Base-by-base conservation (phyloP, 164 flowering plant genomes). In the Berberis thunbergii region DNA sequence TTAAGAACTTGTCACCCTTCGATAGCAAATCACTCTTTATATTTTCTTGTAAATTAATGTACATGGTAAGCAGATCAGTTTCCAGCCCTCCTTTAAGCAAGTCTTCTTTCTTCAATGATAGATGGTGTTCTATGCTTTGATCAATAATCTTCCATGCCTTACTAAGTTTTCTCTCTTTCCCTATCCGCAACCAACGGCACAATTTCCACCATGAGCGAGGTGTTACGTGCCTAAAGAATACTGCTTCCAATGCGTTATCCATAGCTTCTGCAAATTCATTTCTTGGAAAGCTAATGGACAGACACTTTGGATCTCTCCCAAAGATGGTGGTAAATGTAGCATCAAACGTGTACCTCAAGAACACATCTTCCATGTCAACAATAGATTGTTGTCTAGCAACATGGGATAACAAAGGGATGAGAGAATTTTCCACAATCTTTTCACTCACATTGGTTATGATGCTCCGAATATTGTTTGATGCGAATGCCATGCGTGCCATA, bases 1-100 rank as follows among this genome's bases (percentile, higher is more conserved):
- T 69, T 4, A 77, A 12, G 45, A 75, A 79, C 53, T 64, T 70
- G 45, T 65, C 65, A 7, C 26, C 26, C 26, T 40, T 39, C 43
- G 58, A 38, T 40, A 52, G 38, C 12, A 50, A 7, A 50, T 66
- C 41, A 54, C n/a, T 41, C 7, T 41, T 42, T 44, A 12, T 55
- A 9, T 39, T 57, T 38, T 52, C 41, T 54, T 53, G 57, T 53
- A 59, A 45, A 60, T 41, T 43, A 52, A 60, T 60, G 43, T 52
- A 67, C 11, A 49, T 45, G 9, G 55, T 43, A 3, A 67, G 52
- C 11, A 67, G 54, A 54, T 60, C 64, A 12, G n/a, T 44, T 60
- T 39, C 44, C 60, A 49, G 59, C 53, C 11, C 40, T n/a, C 65
- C 65, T 63, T 40, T 42, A 41, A 41, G 4, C 38, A 52, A 10